These are phyloP conservation scores for Alisma plantagoaquatica DNA, from an alignment of 106 monocot genomes.

Conservation along the genomic window DNA sequence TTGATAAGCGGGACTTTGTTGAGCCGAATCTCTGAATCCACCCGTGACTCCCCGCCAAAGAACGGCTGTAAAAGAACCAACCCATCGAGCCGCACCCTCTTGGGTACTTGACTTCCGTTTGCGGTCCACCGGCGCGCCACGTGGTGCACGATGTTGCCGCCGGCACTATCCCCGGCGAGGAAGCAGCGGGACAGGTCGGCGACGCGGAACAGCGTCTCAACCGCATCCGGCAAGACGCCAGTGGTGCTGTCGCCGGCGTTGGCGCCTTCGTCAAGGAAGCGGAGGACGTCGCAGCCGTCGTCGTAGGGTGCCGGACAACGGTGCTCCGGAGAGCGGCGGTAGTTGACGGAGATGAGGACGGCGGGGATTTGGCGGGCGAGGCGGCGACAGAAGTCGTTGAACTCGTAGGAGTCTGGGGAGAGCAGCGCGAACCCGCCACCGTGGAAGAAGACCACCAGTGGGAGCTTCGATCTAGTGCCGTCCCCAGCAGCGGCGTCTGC, in stretches of 20 bases:
- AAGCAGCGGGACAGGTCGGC: conserved; percentile 20
- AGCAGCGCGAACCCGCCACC: conserved; percentile 47
- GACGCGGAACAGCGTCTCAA: conserved; percentile 1
- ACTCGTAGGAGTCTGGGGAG: conserved; percentile 14
- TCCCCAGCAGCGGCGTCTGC: neutral
- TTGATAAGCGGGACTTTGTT: conserved; percentile 7
- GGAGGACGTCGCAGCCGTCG: conserved; percentile 33
- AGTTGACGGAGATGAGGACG: conserved; percentile 24
- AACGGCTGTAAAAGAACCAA: conserved; percentile 20
- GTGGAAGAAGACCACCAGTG: conserved; percentile 42
- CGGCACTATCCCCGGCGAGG: conserved; percentile 33
- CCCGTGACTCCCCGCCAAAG: conserved; percentile 24
- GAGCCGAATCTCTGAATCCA: conserved; percentile 23
- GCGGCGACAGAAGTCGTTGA: conserved; percentile 18
- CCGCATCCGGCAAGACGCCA: neutral
- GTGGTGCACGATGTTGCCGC: conserved; percentile 37
- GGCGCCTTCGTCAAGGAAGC: conserved; percentile 11
- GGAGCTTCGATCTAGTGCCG: too few relatives aligned
- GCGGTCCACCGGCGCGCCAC: conserved; percentile 8
- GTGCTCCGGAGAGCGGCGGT: conserved; percentile 34
- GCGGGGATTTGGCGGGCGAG: conserved; percentile 1
- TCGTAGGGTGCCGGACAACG: conserved; percentile 26
- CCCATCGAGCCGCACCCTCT: neutral
- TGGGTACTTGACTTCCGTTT: too few relatives aligned
- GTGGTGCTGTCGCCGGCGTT: neutral